Base-by-base conservation (phyloP, 495 filamentous ascomycete species). In the Talaromyces ruber region DNA sequence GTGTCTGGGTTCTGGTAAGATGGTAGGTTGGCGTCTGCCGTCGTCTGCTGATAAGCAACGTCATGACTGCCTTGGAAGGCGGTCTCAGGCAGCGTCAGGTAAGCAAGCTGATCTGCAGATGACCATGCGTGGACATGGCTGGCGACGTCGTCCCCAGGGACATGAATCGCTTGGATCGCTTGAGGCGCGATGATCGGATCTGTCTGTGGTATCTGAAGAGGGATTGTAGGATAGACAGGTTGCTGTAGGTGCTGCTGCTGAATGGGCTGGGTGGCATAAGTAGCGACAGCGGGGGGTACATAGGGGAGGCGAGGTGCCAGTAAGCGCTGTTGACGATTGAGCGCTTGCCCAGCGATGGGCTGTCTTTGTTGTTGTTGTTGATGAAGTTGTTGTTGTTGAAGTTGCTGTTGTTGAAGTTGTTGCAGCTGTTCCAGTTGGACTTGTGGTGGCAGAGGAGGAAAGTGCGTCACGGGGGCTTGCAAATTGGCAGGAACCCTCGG, bases 391-490 rank as follows among this genome's bases (percentile, higher is more conserved):
- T 51, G 16, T 2, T 52, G 47, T 22, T 21, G 6, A 21, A 26
- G 26, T 18, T 29, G 29, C 6, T 34, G 6, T 25, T 57, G 54
- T 18, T 52, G 50, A 2, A 54, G 52, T 29, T 54, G 52, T 29
- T 54, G 52, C 22, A 29, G 52, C 28, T 54, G 52, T 16, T 25
- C 24, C 16, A 29, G 30, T 21, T 29, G 29, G 24, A 57, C 16
- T 25, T 57, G 54, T 12, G 29, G 43, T 24, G 24, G 37, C 25
- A 29, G 30, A n/a, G 45, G 57, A 26, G 18, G 66, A 67, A 63
- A 58, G 37, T 60, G 61, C 45, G 62, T 9, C 28, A 62, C 32
- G 21, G 60, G 53, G 11, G 54, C 37, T 29, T 64, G 62, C 57
- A 59, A 32, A 24, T 45, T 45, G 57, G 32, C 30, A 47, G 43